These are phyloP conservation scores for Lavandula angustifolia DNA, from an alignment of 257 asterid genomes.

Conservation along the genomic window DNA sequence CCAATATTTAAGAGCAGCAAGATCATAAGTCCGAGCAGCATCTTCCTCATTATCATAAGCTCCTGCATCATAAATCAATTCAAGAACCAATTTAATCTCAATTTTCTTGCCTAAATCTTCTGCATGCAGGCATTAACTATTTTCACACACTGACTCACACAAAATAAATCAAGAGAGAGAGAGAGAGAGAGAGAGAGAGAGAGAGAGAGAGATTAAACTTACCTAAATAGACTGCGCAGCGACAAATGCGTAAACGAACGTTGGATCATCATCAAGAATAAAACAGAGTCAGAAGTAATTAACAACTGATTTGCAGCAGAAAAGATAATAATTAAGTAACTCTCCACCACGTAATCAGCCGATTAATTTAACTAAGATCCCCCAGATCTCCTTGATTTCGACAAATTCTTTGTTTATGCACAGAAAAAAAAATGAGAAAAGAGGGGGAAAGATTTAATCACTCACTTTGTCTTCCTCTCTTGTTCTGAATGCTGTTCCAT, in stretches of 20 bases:
- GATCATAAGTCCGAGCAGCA: conserved; percentile 88
- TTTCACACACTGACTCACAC: too few species aligned
- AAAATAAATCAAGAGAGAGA: too few species aligned
- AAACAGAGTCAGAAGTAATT: conserved; percentile 42
- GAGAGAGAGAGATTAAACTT: conserved; percentile 35
- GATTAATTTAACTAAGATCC: conserved; percentile 36
- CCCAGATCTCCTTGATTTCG: conserved; percentile 60
- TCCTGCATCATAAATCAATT: conserved; percentile 40
- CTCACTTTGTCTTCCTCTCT: conserved; percentile 84
- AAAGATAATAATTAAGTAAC: neutral
- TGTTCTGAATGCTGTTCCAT: conserved; percentile 79
- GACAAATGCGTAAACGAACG: conserved; percentile 48
- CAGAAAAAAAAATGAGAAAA: neutral
- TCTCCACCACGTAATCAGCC: neutral
- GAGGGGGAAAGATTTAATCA: neutral
- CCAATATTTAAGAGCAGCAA: conserved; percentile 95
- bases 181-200: too few species aligned
- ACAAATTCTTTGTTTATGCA: neutral
- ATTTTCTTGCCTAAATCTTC: conserved; percentile 7
- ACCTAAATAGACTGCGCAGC: conserved; percentile 86
- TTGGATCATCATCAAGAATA: conserved; percentile 41
- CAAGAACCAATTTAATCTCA: conserved; percentile 15
- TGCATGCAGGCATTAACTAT: conserved; percentile 30
- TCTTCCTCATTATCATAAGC: conserved; percentile 87
- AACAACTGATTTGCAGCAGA: conserved; percentile 24